Percentiles rank a stretch among this genome's conserved stretches.
Conservation (phyloP, 306 rosid genomes). For the Benincasa hispida region DNA sequence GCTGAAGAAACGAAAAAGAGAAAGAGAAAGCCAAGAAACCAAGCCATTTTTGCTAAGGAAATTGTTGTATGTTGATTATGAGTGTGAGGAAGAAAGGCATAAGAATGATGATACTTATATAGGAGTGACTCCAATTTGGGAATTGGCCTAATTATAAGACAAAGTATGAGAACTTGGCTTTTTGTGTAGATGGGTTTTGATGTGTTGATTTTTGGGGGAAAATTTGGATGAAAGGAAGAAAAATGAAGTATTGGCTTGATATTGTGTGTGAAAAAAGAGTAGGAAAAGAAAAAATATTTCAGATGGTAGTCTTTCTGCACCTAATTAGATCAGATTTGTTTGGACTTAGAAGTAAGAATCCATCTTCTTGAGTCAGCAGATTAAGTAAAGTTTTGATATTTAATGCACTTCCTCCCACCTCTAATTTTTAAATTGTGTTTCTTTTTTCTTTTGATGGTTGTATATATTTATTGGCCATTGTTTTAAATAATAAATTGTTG, state of each 20-base stretch:
- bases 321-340: background rate
- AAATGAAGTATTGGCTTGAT: background rate
- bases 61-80: background rate
- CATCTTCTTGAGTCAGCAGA: background rate
- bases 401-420: background rate
- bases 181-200: background rate
- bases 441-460: background rate
- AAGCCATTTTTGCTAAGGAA: constrained; percentile 16
- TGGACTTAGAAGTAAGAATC: background rate
- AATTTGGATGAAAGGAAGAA: background rate
- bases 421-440: background rate
- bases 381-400: background rate
- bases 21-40: constrained; percentile 22
- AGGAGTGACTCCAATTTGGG: background rate
- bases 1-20: constrained; percentile 39
- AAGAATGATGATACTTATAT: background rate
- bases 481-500: no score
- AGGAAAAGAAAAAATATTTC: background rate
- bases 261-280: background rate
- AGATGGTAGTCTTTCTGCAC: background rate
- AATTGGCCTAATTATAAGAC: background rate
- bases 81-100: background rate
- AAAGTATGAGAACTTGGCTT: background rate
- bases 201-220: background rate
- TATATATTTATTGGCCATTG: no score